Evolutionary conservation across 257 asterid species (phyloP).

Genomic region (Capsicum baccatum): DNA sequence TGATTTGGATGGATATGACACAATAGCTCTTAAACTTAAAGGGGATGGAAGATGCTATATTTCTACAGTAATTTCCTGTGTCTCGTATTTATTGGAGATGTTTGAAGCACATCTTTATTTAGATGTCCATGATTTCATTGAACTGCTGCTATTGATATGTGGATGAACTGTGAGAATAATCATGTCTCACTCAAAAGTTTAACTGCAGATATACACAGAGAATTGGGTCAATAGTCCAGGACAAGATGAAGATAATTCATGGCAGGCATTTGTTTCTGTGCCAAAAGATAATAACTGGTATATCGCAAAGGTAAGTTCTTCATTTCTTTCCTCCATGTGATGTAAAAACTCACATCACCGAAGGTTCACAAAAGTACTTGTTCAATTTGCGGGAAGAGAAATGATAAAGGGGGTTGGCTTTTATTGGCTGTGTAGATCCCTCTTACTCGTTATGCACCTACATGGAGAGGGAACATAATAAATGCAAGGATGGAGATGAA

Average conservation of each 20-base stretch:
- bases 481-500: constrained; percentile 90
- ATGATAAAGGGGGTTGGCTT: constrained; percentile 3
- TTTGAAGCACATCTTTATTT: neutral
- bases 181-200: constrained; percentile 33
- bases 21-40: constrained; percentile 77
- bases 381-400: neutral
- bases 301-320: constrained; percentile 74
- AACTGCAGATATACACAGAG: constrained; percentile 87
- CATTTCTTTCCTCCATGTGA: constrained; percentile 28
- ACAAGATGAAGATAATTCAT: constrained; percentile 96
- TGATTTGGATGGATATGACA: constrained; percentile 87
- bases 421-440: constrained; percentile 66
- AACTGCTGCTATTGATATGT: neutral
- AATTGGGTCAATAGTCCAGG: constrained; percentile 99
- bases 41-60: constrained; percentile 98
- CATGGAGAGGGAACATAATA: constrained; percentile 95
- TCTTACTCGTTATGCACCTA: constrained; percentile 78
- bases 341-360: neutral
- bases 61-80: constrained; percentile 79
- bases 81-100: constrained; percentile 22
- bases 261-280: constrained; percentile 93
- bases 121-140: too few species aligned
- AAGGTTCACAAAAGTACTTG: constrained; percentile 1
- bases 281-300: constrained; percentile 85
- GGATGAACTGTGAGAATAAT: constrained; percentile 21